Percentiles rank a stretch among this genome's conserved stretches.
Evolutionary conservation across 768 basidiomycete genomes (phyloP).

Genomic region (Tulasnella sp.): DNA sequence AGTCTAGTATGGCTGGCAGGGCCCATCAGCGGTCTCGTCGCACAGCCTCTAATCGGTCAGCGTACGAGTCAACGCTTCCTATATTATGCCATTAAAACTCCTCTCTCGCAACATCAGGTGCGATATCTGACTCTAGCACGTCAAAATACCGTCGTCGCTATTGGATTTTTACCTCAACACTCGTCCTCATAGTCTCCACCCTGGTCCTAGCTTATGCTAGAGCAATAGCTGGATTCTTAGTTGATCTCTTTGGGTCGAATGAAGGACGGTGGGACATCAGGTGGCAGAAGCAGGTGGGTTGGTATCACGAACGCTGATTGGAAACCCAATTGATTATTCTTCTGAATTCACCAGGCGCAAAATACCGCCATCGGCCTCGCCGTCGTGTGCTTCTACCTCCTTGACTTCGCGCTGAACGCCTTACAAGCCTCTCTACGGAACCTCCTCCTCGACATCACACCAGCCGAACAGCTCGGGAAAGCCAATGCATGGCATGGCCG

Average conservation of each 20-base stretch:
- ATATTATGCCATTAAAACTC: background rate
- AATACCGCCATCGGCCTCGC: slow-evolving; percentile 75
- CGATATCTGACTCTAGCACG: slow-evolving; percentile 86
- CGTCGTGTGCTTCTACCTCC: slow-evolving; percentile 78
- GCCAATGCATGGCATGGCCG: slow-evolving; percentile 97
- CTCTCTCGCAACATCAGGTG: slow-evolving; percentile 45
- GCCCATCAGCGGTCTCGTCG: slow-evolving; percentile 88
- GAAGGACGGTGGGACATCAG: slow-evolving; percentile 82
- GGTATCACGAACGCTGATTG: background rate
- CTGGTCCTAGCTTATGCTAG: slow-evolving; percentile 75
- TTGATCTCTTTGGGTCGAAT: slow-evolving; percentile 64
- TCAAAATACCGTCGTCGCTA: slow-evolving; percentile 85
- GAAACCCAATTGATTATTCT: too few species aligned
- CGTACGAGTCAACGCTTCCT: background rate
- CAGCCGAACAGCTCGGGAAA: slow-evolving; percentile 78
- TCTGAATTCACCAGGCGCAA: slow-evolving; percentile 42
- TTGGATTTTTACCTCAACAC: slow-evolving; percentile 86
- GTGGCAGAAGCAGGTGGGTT: slow-evolving; percentile 45
- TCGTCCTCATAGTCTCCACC: slow-evolving; percentile 66
- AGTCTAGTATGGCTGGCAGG: slow-evolving; percentile 83
- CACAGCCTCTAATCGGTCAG: slow-evolving; percentile 93
- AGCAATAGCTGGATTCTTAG: slow-evolving; percentile 56
- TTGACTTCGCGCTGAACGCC: slow-evolving; percentile 95
- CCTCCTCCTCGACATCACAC: slow-evolving; percentile 84
- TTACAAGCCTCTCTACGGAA: slow-evolving; percentile 76